Evolutionary conservation across 2,329 filamentous ascomycete genomes (phyloP).

Genomic region (Epichloe amarillans): DNA sequence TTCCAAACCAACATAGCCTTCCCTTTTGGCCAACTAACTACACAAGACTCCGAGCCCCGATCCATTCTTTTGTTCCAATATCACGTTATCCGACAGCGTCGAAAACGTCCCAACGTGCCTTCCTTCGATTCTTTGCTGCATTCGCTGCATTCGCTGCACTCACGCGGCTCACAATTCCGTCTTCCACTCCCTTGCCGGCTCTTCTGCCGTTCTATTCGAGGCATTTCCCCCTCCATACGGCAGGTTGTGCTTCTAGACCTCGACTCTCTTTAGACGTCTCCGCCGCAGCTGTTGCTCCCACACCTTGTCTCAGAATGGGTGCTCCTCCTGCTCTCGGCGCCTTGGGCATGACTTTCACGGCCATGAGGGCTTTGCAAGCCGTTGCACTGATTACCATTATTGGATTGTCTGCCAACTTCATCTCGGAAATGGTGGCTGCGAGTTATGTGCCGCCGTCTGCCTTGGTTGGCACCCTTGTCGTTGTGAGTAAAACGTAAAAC

Average conservation of each 20-base stretch:
- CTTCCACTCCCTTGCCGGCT: slow-evolving; percentile 16
- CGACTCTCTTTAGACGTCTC: slow-evolving; percentile 28
- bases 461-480: slow-evolving; percentile 63
- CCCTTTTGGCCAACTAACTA: too few relatives aligned
- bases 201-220: slow-evolving; percentile 27
- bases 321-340: slow-evolving; percentile 48
- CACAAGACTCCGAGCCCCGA: too few relatives aligned
- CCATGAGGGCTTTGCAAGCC: slow-evolving; percentile 57
- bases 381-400: slow-evolving; percentile 63
- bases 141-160: too few relatives aligned
- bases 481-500: slow-evolving; percentile 49
- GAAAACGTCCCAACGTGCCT: not conserved
- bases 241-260: slow-evolving; percentile 23
- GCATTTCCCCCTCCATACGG: slow-evolving; percentile 28
- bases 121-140: not conserved
- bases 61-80: too few relatives aligned
- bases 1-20: not conserved
- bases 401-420: slow-evolving; percentile 71
- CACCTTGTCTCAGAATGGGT: slow-evolving; percentile 25
- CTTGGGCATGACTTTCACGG: slow-evolving; percentile 65
- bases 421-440: slow-evolving; percentile 57
- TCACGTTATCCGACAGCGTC: too few relatives aligned
- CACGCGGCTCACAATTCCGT: slow-evolving; percentile 18
- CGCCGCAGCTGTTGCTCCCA: slow-evolving; percentile 9
- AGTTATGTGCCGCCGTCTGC: slow-evolving; percentile 55